These are phyloP conservation scores for Saccharomycopsis javanensis DNA, from an alignment of 805 yeast genomes.

Conservation along the genomic window DNA sequence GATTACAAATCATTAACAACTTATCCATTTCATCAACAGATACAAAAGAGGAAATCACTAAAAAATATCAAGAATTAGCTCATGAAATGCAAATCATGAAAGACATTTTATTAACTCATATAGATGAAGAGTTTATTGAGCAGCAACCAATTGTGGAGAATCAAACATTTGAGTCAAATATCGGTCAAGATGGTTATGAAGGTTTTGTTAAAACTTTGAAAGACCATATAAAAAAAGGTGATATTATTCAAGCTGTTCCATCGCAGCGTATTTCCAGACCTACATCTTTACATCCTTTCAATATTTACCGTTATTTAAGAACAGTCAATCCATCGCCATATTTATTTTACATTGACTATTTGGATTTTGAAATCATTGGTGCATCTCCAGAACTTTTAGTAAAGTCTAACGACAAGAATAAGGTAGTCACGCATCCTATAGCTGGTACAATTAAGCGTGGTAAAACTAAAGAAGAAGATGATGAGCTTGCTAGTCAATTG, in stretches of 20 bases:
- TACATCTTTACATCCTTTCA: constrained; percentile 91
- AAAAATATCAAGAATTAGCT: constrained; percentile 46
- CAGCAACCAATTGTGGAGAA: constrained; percentile 63
- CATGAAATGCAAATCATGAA: constrained; percentile 50
- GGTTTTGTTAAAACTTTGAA: constrained; percentile 65
- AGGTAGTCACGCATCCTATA: constrained; percentile 89
- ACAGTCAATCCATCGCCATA: constrained; percentile 98
- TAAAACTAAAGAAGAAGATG: constrained; percentile 84
- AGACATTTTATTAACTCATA: constrained; percentile 35
- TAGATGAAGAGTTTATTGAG: constrained; percentile 49
- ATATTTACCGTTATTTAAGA: constrained; percentile 86
- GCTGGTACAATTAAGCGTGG: constrained; percentile 97
- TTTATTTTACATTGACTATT: constrained; percentile 83
- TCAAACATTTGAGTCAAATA: constrained; percentile 73
- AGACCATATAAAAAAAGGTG: constrained; percentile 79
- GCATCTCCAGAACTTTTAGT: constrained; percentile 95
- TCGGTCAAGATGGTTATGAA: constrained; percentile 93
- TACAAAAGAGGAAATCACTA: constrained; percentile 22
- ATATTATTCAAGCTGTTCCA: constrained; percentile 96
- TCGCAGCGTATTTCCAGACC: constrained; percentile 95
- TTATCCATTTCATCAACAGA: constrained; percentile 37
- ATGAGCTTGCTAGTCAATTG: constrained; percentile 62
- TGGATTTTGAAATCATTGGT: constrained; percentile 91
- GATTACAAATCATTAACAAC: constrained; percentile 85
- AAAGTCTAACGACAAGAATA: constrained; percentile 60